Base-by-base conservation (phyloP, 495 filamentous ascomycete species). In the Pseudoneurospora amorphoporcata region DNA sequence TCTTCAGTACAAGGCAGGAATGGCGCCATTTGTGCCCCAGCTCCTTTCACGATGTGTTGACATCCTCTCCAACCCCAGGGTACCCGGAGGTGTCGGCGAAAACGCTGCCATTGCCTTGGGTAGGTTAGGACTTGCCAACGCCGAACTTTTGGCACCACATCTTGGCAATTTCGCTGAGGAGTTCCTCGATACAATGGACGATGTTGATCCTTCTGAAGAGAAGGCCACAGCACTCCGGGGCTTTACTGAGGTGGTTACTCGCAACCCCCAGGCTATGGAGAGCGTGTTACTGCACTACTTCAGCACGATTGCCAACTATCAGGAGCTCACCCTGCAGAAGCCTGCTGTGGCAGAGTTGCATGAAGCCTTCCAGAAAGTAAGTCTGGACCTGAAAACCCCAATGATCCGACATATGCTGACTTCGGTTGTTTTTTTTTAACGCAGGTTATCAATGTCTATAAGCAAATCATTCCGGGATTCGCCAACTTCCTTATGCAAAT, bases 61-160 rank as follows among this genome's bases (percentile, higher is more conserved):
- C 40, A 97, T 99, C 75, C 88, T 98, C 68, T 88, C 88, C 75
- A 94, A 93, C 76, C 88, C 90, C 2, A 90, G 92, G 76, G 90
- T 98, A 16, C 94, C 96, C n/a, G 88, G 90, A 75, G 96, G 94
- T 0, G 91, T 99, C 12, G 92, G 91, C 68, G 96, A 98, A 79
- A 98, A 98, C 78, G 95, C 95, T 1, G 94, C 94, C 4, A 95
- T 97, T 79, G 94, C 95, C 10, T 83, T 99, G 16, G 96, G 95
- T 23, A 88, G 95, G 41, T 85, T 99, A 37, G 95, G 96, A 8
- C 86, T 97, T n/a, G 90, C 90, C 72, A 92, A 91, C 76, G 86
- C 91, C 38, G 89, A 91, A 32, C 83, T 90, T 42, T 85, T 98
- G 47, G 92, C 94, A 0, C 92, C 94, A 10, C 91, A 92, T 47